phyloP scores from a whole-genome alignment of 305 asterid genomes.

The Fraxinus ornus region DNA sequence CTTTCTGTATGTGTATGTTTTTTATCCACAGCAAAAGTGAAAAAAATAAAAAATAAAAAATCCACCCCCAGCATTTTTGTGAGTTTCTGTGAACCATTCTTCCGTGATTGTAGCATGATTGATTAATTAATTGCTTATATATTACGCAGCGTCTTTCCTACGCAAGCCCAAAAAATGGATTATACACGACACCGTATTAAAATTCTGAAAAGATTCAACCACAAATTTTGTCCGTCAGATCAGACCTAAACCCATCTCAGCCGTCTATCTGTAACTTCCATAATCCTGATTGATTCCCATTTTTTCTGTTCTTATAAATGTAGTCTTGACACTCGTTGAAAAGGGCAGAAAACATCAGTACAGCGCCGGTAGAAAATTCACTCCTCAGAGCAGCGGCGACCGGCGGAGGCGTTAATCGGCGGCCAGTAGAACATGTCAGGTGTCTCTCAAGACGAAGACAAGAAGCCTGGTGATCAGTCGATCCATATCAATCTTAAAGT shows the following conservation, averaged over 20 bases:
- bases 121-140: not conserved
- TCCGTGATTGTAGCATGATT: no score
- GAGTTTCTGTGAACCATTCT: no score
- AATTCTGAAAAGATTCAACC: not conserved
- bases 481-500: not conserved
- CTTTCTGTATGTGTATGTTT: no score
- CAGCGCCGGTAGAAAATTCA: not conserved
- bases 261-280: not conserved
- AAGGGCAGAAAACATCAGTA: not conserved
- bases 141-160: not conserved
- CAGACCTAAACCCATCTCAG: not conserved
- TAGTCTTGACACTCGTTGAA: not conserved
- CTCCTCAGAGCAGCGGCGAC: not conserved
- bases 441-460: not conserved
- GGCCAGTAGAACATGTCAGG: not conserved
- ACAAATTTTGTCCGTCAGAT: not conserved
- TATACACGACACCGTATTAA: not conserved
- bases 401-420: not conserved
- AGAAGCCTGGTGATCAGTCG: not conserved
- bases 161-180: not conserved
- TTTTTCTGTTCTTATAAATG: not conserved
- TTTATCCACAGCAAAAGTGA: no score
- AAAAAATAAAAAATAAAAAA: no score
- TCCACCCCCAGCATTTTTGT: no score
- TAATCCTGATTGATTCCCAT: not conserved